Base-by-base conservation (phyloP, 2,329 filamentous ascomycete species). In the Fusarium circinatum region DNA sequence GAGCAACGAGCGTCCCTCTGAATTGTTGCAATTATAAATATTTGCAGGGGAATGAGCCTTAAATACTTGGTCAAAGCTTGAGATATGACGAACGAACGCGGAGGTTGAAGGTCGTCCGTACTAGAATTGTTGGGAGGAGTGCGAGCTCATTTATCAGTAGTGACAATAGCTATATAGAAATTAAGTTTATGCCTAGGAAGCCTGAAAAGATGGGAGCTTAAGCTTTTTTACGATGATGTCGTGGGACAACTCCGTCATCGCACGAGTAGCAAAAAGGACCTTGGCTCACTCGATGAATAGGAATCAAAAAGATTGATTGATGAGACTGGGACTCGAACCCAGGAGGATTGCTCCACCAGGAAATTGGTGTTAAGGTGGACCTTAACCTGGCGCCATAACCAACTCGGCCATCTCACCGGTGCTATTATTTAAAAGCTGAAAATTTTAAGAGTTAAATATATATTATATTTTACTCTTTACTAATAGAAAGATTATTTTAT, bases 301-400 rank as follows among this genome's bases (percentile, higher is more conserved):
- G 5, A n/a, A 56, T 34, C 18, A 5, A 77, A 75, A 77, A 54
- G 12, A 28, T 32, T 3, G 0, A 10, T 5, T 77, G 75, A 77
- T 77, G 71, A 77, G 75, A 77, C 75, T 77, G 75, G 75, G 75
- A 77, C 67, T 77, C 75, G 75, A 77, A 77, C 75, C 75, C 75
- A 77, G 75, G 75, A 77, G 75, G 75, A 77, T 77, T 77, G 75
- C 75, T 77, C 75, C 75, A 77, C 61, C 75, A 77, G 75, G 75
- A 77, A 73, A 63, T 67, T 60, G 71, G 65, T 74, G 71, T 75
- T 73, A 76, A 77, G 73, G 75, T 76, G 65, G 18, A 77, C 75
- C 75, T 77, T 77, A 77, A 77, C 75, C 75, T 77, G 75, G 66
- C 75, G 75, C 75, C 75, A 77, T 77, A 77, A 77, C 75, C 75